Evolutionary conservation across 345 rosid genomes (phyloP).

Genomic region (Sisymbrium irio): DNA sequence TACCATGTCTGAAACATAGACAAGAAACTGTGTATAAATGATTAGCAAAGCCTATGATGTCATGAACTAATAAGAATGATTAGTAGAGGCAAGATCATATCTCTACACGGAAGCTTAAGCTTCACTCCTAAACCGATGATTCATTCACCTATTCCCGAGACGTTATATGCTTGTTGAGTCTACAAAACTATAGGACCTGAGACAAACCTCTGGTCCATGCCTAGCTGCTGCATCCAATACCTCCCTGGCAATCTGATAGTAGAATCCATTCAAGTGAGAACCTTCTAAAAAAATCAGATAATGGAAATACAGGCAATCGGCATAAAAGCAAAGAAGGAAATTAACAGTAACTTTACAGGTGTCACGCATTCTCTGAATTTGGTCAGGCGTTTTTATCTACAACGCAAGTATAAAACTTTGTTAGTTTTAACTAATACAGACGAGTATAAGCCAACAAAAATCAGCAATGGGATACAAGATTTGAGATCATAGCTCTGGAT

Average conservation of each 20-base stretch:
- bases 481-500: neutral
- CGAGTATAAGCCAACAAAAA: neutral
- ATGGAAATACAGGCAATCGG: neutral
- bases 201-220: too few relatives aligned
- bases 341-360: conserved; percentile 69
- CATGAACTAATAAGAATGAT: too few relatives aligned
- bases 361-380: conserved; percentile 84
- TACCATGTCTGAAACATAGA: too few relatives aligned
- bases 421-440: neutral
- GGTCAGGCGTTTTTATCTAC: conserved; percentile 86
- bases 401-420: conserved; percentile 22
- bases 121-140: too few relatives aligned
- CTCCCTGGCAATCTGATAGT: conserved; percentile 70
- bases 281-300: neutral
- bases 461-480: neutral
- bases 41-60: too few relatives aligned
- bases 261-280: conserved; percentile 6
- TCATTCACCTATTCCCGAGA: too few relatives aligned
- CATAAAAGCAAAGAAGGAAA: neutral
- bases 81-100: too few relatives aligned
- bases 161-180: too few relatives aligned
- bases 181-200: too few relatives aligned
- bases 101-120: too few relatives aligned
- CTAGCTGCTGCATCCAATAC: conserved; percentile 92
- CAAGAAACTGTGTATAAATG: too few relatives aligned